A percentile compares a stretch with the other conserved stretches of the same genome.
Conservation (phyloP, 139 green algal genomes). For the Coelastrella sp. region DNA sequence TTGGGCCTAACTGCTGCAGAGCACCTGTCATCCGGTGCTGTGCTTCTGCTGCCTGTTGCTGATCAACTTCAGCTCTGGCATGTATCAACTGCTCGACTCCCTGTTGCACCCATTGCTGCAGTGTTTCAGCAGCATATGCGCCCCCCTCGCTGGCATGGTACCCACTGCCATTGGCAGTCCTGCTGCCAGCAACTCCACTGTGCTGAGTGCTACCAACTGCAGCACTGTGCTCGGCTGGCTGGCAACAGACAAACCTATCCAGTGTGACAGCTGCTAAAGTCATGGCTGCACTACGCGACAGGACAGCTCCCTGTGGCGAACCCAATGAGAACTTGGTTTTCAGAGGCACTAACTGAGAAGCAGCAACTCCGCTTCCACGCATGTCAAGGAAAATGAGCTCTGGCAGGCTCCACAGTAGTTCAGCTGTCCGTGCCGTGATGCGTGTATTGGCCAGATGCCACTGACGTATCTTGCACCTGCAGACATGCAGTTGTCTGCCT, state of each 20-base stretch:
- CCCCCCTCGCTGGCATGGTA: too few relatives aligned
- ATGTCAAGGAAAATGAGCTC: conserved; percentile 52
- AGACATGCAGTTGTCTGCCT: too few relatives aligned
- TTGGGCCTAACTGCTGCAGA: neutral
- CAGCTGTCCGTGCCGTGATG: conserved; percentile 30
- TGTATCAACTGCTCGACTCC: neutral
- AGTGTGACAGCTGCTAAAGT: conserved; percentile 43
- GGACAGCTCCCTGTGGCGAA: conserved; percentile 51
- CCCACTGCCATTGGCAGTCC: too few relatives aligned
- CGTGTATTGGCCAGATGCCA: conserved; percentile 49
- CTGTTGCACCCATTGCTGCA: neutral
- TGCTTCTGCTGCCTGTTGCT: neutral
- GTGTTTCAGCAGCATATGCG: neutral
- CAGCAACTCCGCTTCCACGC: conserved; percentile 31
- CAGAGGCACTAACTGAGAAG: conserved; percentile 44
- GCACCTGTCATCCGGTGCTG: neutral
- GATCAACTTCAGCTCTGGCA: neutral
- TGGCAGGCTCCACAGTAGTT: conserved; percentile 27
- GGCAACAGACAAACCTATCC: conserved; percentile 22
- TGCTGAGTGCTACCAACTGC: neutral
- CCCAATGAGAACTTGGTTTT: conserved; percentile 38
- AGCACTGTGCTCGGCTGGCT: neutral
- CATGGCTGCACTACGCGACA: conserved; percentile 39
- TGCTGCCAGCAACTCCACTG: neutral
- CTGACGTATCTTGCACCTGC: conserved; percentile 46